Conservation (phyloP, 352 stramenopile species). For the Globisporangium recalcitrans region DNA sequence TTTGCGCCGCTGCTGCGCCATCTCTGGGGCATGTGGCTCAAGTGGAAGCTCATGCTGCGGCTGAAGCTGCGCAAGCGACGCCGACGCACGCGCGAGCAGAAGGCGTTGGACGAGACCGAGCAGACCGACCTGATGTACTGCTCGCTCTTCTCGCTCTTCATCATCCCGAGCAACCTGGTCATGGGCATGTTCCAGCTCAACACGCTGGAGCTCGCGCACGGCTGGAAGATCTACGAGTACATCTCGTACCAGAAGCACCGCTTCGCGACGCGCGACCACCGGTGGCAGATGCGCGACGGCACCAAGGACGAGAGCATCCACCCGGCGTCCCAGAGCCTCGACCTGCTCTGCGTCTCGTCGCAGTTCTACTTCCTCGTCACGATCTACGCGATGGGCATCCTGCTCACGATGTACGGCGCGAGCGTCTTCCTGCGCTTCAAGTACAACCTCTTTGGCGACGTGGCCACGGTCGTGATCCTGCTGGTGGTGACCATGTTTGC, state of each 20-base stretch:
- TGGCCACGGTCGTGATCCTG: constrained; percentile 87
- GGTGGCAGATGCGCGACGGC: constrained; percentile 88
- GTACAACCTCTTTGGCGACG: constrained; percentile 93
- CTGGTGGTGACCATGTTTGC: constrained; percentile 75
- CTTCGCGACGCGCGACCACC: constrained; percentile 90
- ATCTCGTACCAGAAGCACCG: constrained; percentile 94
- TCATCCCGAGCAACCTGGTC: constrained; percentile 92
- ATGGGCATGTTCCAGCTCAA: constrained; percentile 95
- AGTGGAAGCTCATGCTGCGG: constrained; percentile 87
- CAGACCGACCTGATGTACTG: constrained; percentile 95
- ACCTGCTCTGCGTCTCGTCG: constrained; percentile 95
- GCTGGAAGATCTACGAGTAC: constrained; percentile 98
- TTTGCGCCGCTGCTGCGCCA: constrained; percentile 84
- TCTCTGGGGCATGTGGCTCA: constrained; percentile 80
- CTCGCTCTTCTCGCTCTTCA: constrained; percentile 91
- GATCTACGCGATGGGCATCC: constrained; percentile 81
- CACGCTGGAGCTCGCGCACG: constrained; percentile 94
- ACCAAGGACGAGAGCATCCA: constrained; percentile 92
- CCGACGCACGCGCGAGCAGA: constrained; percentile 88
- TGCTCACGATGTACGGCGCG: constrained; percentile 90
- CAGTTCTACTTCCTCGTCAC: constrained; percentile 90
- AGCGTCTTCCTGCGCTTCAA: constrained; percentile 91
- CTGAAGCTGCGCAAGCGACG: constrained; percentile 71
- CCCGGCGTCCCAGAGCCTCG: constrained; percentile 89
- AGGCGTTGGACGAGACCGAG: constrained; percentile 87